Evolutionary conservation across 768 basidiomycete species (phyloP).

Genomic region (Tricholoma matsutake): DNA sequence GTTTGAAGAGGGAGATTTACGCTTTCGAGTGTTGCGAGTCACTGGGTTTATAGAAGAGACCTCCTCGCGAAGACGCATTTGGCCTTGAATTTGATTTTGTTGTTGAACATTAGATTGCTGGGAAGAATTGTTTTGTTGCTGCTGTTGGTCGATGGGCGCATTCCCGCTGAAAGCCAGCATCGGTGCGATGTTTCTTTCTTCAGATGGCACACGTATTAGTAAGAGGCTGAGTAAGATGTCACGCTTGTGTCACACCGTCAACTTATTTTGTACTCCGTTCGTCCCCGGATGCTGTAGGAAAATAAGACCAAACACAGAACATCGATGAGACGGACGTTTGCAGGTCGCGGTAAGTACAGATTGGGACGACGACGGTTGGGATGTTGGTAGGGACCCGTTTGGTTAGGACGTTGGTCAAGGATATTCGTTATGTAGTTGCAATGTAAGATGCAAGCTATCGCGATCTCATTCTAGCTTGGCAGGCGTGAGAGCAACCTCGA

Average conservation of each 20-base stretch:
- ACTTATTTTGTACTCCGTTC: conserved; percentile 12
- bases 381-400: too few relatives aligned
- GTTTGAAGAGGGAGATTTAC: conserved; percentile 62
- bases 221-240: conserved; percentile 42
- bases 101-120: conserved; percentile 20
- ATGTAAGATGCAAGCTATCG: not conserved
- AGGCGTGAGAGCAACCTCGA: not conserved
- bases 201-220: conserved; percentile 38
- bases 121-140: conserved; percentile 17
- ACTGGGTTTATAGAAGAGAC: conserved; percentile 42
- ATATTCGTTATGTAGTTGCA: too few relatives aligned
- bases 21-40: conserved; percentile 52
- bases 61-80: conserved; percentile 65
- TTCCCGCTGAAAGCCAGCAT: conserved; percentile 37
- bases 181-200: conserved; percentile 17
- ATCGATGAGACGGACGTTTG: too few relatives aligned
- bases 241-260: conserved; percentile 6
- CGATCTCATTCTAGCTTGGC: not conserved
- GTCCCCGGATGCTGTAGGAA: conserved; percentile 1
- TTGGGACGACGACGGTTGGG: too few relatives aligned
- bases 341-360: not conserved
- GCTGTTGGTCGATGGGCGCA: conserved; percentile 11
- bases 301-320: not conserved
- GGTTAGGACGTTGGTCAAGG: too few relatives aligned
- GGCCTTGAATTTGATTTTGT: conserved; percentile 19